Evolutionary conservation across 176 grass and related monocot species (phyloP).

Genomic region (Thinopyrum elongatum): DNA sequence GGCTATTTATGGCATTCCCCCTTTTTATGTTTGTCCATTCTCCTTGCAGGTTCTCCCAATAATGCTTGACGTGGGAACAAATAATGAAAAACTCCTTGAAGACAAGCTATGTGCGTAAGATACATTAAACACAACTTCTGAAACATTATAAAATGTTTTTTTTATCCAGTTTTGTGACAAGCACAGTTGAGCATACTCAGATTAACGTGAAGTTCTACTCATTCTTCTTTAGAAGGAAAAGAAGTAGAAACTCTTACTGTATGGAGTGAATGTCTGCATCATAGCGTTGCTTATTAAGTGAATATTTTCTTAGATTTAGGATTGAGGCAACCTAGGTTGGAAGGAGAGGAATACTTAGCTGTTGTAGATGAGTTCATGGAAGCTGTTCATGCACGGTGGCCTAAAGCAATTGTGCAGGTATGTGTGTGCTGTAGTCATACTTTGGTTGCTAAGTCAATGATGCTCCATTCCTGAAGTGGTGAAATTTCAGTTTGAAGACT

Average conservation of each 20-base stretch:
- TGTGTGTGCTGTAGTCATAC: conserved; percentile 11
- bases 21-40: background rate
- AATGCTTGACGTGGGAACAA: conserved; percentile 96
- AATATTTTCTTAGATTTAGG: conserved; percentile 79
- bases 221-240: background rate
- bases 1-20: background rate
- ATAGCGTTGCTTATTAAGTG: conserved; percentile 16
- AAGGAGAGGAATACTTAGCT: conserved; percentile 88
- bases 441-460: conserved; percentile 4
- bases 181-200: conserved; percentile 17
- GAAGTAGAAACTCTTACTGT: background rate
- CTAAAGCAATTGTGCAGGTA: conserved; percentile 97
- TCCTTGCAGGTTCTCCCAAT: conserved; percentile 78
- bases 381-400: conserved; percentile 86
- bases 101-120: conserved; percentile 97
- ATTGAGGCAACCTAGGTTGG: conserved; percentile 86
- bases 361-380: conserved; percentile 99
- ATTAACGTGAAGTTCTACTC: conserved; percentile 5
- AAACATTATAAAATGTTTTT: conserved; percentile 1
- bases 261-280: conserved; percentile 2
- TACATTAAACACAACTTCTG: conserved; percentile 21
- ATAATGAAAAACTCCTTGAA: conserved; percentile 86
- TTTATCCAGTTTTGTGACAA: background rate
- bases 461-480: conserved; percentile 10
- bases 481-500: conserved; percentile 89